These are phyloP conservation scores for Suillus brevipes DNA, from an alignment of 768 basidiomycete species.

Conservation along the genomic window DNA sequence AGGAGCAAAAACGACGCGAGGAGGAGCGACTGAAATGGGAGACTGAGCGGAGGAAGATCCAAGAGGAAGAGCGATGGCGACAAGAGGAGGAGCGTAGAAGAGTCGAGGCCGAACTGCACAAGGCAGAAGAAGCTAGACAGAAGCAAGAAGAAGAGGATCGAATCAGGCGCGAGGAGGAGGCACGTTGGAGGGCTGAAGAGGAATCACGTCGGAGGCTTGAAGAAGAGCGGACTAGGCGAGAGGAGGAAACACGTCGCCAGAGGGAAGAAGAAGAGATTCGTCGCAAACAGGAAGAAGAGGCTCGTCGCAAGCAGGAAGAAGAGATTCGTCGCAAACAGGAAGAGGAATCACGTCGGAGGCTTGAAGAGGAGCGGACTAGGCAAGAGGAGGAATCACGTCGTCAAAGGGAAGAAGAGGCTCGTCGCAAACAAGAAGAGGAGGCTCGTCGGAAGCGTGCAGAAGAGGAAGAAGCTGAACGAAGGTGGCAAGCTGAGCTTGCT, in stretches of 20 bases:
- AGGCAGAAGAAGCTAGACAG: constrained; percentile 21
- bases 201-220: constrained; percentile 32
- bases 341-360: constrained; percentile 43
- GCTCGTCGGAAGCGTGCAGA: constrained; percentile 42
- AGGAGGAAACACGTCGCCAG: constrained; percentile 47
- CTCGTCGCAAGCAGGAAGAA: constrained; percentile 45
- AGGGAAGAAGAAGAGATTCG: constrained; percentile 51
- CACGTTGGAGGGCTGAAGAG: constrained; percentile 26
- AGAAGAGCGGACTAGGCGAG: constrained; percentile 33
- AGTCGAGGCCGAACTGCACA: constrained; percentile 30
- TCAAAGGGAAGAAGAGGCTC: constrained; percentile 41
- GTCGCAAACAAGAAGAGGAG: constrained; percentile 38
- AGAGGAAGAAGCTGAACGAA: constrained; percentile 53
- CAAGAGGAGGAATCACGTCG: constrained; percentile 42
- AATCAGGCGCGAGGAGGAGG: constrained; percentile 31
- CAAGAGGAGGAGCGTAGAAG: constrained; percentile 40
- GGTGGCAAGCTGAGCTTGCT: constrained; percentile 35
- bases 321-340: constrained; percentile 27
- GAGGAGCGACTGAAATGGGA: constrained; percentile 19
- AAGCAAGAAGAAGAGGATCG: constrained; percentile 39
- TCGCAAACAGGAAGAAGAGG: constrained; percentile 35
- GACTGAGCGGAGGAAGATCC: constrained; percentile 15
- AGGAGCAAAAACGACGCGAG: constrained; percentile 19
- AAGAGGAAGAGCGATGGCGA: constrained; percentile 30
- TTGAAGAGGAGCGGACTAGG: constrained; percentile 36